A percentile compares a stretch with the other conserved stretches of the same genome.
Evolutionary conservation across 2,329 filamentous ascomycete genomes (phyloP).

Genomic region (Trichoderma sp.): DNA sequence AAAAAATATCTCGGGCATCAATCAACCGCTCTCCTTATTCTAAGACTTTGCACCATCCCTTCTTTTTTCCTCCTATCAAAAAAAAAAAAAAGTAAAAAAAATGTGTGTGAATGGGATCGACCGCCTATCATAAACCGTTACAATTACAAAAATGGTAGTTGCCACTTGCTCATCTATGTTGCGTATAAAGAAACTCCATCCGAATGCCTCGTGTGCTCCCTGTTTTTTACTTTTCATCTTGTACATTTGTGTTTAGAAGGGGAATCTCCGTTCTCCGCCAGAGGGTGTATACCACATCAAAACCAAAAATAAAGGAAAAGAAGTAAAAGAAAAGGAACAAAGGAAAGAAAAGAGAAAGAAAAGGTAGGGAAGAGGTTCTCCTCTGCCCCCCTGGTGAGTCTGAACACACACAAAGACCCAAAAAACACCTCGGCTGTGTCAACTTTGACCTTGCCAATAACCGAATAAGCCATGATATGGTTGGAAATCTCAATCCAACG

Average conservation of each 20-base stretch:
- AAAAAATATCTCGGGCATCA: constrained; percentile 1
- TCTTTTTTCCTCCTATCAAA: neutral
- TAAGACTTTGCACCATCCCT: neutral
- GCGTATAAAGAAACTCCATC: constrained; percentile 19
- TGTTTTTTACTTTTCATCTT: constrained; percentile 21
- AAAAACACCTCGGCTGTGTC: constrained; percentile 22
- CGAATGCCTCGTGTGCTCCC: constrained; percentile 17
- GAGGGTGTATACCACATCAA: neutral
- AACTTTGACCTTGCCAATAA: constrained; percentile 16
- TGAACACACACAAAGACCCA: constrained; percentile 12
- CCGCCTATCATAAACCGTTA: constrained; percentile 26
- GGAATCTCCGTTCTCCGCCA: neutral
- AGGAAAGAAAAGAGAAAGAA: neutral
- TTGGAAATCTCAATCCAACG: constrained; percentile 35
- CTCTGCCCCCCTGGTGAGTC: neutral
- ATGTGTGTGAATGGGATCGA: neutral
- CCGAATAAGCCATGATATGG: constrained; percentile 29
- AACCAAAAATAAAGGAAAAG: neutral
- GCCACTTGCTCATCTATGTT: constrained; percentile 27
- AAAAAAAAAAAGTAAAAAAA: neutral
- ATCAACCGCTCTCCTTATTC: neutral
- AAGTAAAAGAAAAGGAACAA: neutral
- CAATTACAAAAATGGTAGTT: constrained; percentile 27
- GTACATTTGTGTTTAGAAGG: neutral
- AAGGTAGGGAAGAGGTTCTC: neutral